These are phyloP conservation scores for Ustanciosporium gigantosporum DNA, from an alignment of 1,284 basidiomycete species.

Conservation along the genomic window DNA sequence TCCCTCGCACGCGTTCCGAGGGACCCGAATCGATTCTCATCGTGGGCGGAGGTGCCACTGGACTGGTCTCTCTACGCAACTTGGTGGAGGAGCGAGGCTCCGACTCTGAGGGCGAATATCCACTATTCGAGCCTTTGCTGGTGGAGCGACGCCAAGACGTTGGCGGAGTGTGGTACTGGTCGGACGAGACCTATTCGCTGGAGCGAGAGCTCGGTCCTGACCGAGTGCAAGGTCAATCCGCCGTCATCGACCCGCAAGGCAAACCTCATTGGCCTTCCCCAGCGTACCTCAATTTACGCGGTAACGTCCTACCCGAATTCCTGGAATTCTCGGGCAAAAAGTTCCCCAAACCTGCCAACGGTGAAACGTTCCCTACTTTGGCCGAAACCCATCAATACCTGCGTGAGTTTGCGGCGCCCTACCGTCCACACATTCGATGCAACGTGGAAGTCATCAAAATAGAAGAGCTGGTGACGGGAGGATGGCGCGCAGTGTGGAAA, in stretches of 20 bases:
- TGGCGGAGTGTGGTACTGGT: conserved; percentile 55
- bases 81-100: conserved; percentile 11
- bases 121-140: conserved; percentile 29
- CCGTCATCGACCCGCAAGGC: conserved; percentile 21
- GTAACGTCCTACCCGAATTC: conserved; percentile 53
- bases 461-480: conserved; percentile 28
- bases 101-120: conserved; percentile 10
- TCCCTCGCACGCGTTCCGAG: conserved; percentile 6
- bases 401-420: conserved; percentile 21
- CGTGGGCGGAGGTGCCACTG: conserved; percentile 51
- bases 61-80: conserved; percentile 48
- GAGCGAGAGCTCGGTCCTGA: conserved; percentile 19
- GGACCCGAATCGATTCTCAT: conserved; percentile 38
- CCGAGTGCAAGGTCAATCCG: conserved; percentile 14
- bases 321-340: conserved; percentile 37
- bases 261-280: conserved; percentile 48
- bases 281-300: conserved; percentile 46
- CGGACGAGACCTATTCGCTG: conserved; percentile 20
- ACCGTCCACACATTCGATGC: conserved; percentile 14
- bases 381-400: conserved; percentile 47
- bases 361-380: conserved; percentile 45
- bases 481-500: conserved; percentile 31
- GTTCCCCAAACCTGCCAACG: conserved; percentile 29
- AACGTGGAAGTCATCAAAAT: conserved; percentile 39
- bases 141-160: conserved; percentile 44